These are phyloP conservation scores for Penicillium janthinellum DNA, from an alignment of 2,329 filamentous ascomycete species.

Conservation along the genomic window DNA sequence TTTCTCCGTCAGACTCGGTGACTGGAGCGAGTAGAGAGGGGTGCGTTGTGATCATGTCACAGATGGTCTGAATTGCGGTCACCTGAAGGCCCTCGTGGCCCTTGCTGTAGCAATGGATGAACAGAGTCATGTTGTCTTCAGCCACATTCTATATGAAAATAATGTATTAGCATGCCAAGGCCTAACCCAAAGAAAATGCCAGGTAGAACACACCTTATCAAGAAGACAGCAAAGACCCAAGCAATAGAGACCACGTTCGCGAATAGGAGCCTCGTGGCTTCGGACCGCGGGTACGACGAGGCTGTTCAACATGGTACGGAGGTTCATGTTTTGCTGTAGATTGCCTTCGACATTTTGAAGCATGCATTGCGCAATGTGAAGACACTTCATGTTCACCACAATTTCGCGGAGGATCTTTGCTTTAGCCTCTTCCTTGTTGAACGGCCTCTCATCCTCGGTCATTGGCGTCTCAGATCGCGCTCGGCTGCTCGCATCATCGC, in stretches of 20 bases:
- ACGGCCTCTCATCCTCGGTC: conserved; percentile 60
- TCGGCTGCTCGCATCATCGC: conserved; percentile 60
- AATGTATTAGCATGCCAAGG: conserved; percentile 15
- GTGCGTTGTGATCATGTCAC: conserved; percentile 89
- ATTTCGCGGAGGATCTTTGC: conserved; percentile 76
- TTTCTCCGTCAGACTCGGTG: conserved; percentile 48
- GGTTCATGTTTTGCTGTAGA: conserved; percentile 82
- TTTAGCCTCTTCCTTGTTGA: conserved; percentile 63
- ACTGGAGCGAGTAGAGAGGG: conserved; percentile 70
- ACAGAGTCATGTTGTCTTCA: conserved; percentile 86
- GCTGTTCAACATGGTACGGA: conserved; percentile 98
- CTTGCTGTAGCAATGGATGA: conserved; percentile 94
- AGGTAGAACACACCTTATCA: conserved; percentile 62
- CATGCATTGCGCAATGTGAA: conserved; percentile 98
- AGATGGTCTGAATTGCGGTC: conserved; percentile 86
- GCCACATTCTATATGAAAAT: conserved; percentile 65
- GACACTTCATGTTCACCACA: conserved; percentile 96
- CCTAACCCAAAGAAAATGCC: neutral
- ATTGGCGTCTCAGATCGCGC: conserved; percentile 46
- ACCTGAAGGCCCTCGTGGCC: conserved; percentile 88
- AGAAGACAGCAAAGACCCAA: conserved; percentile 88
- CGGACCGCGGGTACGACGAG: conserved; percentile 93
- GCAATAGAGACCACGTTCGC: conserved; percentile 86
- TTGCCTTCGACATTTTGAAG: conserved; percentile 87
- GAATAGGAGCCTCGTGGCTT: conserved; percentile 87